A percentile compares a stretch with the other conserved stretches of the same genome.
phyloP scores from a whole-genome alignment of 805 yeast genomes.

The Candida saitoana region DNA sequence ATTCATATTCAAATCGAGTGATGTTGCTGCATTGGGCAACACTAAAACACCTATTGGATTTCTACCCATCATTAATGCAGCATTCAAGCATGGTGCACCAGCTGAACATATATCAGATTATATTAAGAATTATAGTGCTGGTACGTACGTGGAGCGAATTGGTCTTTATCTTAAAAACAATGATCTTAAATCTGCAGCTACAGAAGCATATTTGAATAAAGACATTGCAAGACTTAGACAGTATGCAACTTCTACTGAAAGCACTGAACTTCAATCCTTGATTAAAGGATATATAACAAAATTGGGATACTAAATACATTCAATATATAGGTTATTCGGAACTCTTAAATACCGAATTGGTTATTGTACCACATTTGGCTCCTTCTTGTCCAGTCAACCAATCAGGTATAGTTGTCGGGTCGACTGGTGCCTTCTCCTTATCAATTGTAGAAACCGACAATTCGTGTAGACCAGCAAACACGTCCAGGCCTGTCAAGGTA shows the following conservation, averaged over 20 bases:
- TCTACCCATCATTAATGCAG: constrained; percentile 55
- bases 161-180: constrained; percentile 50
- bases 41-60: constrained; percentile 69
- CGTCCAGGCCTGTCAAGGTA: constrained; percentile 60
- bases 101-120: constrained; percentile 57
- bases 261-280: constrained; percentile 9
- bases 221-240: constrained; percentile 32
- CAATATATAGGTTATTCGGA: constrained; percentile 1
- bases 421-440: constrained; percentile 35
- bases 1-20: constrained; percentile 21
- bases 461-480: constrained; percentile 76
- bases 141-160: constrained; percentile 44
- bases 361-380: constrained; percentile 40
- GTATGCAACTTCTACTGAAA: constrained; percentile 4
- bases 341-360: constrained; percentile 12
- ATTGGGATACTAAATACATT: constrained; percentile 20
- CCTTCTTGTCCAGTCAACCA: constrained; percentile 82
- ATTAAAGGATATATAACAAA: constrained; percentile 21
- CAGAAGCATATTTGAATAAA: constrained; percentile 43
- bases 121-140: constrained; percentile 47
- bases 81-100: constrained; percentile 49
- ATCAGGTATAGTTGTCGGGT: constrained; percentile 59
- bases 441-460: constrained; percentile 38
- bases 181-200: constrained; percentile 48
- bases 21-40: constrained; percentile 18